phyloP scores from a whole-genome alignment of 1,284 basidiomycete species.

The Tilletia indica region DNA sequence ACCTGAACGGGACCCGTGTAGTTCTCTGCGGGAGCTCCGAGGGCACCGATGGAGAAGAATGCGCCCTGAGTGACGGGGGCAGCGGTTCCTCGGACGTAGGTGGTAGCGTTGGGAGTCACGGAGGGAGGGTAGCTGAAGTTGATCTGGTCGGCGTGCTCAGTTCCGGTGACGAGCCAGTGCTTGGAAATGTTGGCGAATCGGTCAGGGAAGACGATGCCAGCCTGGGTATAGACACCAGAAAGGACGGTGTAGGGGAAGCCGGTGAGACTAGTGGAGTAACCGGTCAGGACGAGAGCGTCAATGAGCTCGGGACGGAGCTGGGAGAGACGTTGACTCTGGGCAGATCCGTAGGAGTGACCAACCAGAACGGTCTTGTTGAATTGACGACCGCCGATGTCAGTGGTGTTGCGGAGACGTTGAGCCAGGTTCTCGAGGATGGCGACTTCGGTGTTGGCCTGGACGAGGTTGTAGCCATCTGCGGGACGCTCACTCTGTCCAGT shows the following conservation, averaged over 20 bases:
- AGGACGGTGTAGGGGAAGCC: slow-evolving; percentile 23
- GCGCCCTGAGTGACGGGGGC: slow-evolving; percentile 26
- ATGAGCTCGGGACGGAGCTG: slow-evolving; percentile 21
- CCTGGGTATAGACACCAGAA: slow-evolving; percentile 20
- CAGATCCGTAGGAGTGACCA: slow-evolving; percentile 30
- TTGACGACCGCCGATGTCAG: slow-evolving; percentile 21
- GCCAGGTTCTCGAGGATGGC: slow-evolving; percentile 22
- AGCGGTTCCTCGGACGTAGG: slow-evolving; percentile 20
- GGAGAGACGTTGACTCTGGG: slow-evolving; percentile 20
- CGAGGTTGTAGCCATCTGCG: slow-evolving; percentile 23
- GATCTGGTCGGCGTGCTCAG: slow-evolving; percentile 17
- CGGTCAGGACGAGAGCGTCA: slow-evolving; percentile 27
- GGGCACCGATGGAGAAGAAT: slow-evolving; percentile 24
- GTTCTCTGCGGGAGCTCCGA: slow-evolving; percentile 18
- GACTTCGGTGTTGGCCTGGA: slow-evolving; percentile 27
- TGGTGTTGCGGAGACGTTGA: slow-evolving; percentile 22
- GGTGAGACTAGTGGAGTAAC: slow-evolving; percentile 21
- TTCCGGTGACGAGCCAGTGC: slow-evolving; percentile 25
- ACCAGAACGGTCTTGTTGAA: slow-evolving; percentile 24
- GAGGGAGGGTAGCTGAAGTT: slow-evolving; percentile 24
- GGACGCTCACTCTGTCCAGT: slow-evolving; percentile 25
- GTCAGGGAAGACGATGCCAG: slow-evolving; percentile 20
- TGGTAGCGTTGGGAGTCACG: slow-evolving; percentile 16
- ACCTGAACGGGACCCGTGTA: slow-evolving; percentile 27
- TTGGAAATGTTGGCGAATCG: slow-evolving; percentile 16